A percentile compares a stretch with the other conserved stretches of the same genome.
phyloP scores from a whole-genome alignment of 345 rosid genomes.

The Pistacia atlantica region DNA sequence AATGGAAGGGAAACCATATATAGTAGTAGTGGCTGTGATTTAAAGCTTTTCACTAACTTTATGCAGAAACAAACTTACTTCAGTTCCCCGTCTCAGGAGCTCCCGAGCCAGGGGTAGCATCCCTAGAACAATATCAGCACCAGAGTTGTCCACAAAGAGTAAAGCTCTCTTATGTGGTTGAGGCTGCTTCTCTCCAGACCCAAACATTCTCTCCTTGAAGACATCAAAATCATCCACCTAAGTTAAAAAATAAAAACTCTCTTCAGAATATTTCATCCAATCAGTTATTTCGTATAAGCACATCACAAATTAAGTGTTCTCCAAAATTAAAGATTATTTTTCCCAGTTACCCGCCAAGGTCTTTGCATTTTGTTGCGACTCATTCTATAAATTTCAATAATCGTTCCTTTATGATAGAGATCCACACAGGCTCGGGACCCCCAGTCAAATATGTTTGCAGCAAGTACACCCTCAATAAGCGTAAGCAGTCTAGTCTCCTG shows the following conservation, averaged over 20 bases:
- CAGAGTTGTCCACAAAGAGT: conserved; percentile 97
- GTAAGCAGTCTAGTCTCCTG: conserved; percentile 93
- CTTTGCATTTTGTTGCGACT: conserved; percentile 98
- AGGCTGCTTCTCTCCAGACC: conserved; percentile 63
- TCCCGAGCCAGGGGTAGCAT: conserved; percentile 99
- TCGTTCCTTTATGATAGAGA: conserved; percentile 96
- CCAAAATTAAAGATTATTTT: not conserved
- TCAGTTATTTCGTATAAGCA: not conserved
- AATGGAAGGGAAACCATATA: not conserved
- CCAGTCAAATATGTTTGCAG: conserved; percentile 99
- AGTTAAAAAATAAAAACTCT: conserved; percentile 12
- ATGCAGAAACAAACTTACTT: conserved; percentile 46
- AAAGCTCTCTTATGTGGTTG: conserved; percentile 85
- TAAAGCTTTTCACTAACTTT: conserved; percentile 9
- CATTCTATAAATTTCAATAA: conserved; percentile 98
- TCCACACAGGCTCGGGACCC: conserved; percentile 99
- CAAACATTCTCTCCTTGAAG: conserved; percentile 88
- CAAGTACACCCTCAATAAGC: conserved; percentile 93
- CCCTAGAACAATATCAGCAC: conserved; percentile 91
- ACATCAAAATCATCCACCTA: conserved; percentile 97
- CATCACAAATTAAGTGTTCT: not conserved
- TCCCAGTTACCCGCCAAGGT: conserved; percentile 84
- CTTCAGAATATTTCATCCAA: not conserved
- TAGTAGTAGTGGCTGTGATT: not conserved
- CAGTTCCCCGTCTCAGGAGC: conserved; percentile 93